A percentile compares a stretch with the other conserved stretches of the same genome.
Conservation (phyloP, 2,329 filamentous ascomycete genomes). For the Alternaria brassicae region DNA sequence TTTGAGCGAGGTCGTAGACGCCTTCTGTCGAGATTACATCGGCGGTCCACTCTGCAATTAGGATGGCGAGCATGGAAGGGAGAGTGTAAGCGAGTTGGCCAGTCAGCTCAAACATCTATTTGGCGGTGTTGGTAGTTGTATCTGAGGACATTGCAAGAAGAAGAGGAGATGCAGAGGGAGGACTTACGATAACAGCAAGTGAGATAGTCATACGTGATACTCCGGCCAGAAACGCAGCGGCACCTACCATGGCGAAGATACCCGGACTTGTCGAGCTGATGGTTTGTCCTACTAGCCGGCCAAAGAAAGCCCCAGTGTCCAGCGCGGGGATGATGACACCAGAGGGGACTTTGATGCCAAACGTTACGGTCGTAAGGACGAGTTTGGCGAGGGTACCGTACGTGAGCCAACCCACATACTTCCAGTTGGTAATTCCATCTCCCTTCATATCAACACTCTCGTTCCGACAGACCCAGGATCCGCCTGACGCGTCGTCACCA, state of each 20-base stretch:
- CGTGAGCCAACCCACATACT: constrained; percentile 60
- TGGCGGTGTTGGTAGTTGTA: not conserved
- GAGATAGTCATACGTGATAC: constrained; percentile 66
- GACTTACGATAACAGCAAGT: constrained; percentile 59
- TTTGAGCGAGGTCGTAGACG: constrained; percentile 67
- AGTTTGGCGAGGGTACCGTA: constrained; percentile 64
- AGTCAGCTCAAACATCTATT: constrained; percentile 64
- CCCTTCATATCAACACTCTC: constrained; percentile 46
- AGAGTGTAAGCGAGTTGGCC: constrained; percentile 65
- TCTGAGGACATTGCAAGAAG: not conserved
- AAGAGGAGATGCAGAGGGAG: not conserved
- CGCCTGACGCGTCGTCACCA: constrained; percentile 39
- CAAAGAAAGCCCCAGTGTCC: constrained; percentile 65
- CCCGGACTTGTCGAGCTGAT: constrained; percentile 59
- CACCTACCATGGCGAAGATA: constrained; percentile 68
- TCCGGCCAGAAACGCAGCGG: constrained; percentile 65
- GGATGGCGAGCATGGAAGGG: constrained; percentile 66
- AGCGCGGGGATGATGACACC: constrained; percentile 68
- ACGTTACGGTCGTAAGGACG: constrained; percentile 64
- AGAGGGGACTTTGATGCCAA: constrained; percentile 66
- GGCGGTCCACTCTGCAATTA: constrained; percentile 66
- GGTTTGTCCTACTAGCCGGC: constrained; percentile 59
- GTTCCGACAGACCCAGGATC: constrained; percentile 60
- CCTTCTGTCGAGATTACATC: constrained; percentile 61
- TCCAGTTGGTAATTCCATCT: constrained; percentile 30